A percentile compares a stretch with the other conserved stretches of the same genome.
Conservation (phyloP, 2,329 filamentous ascomycete species). For the Fusarium xyrophilum region DNA sequence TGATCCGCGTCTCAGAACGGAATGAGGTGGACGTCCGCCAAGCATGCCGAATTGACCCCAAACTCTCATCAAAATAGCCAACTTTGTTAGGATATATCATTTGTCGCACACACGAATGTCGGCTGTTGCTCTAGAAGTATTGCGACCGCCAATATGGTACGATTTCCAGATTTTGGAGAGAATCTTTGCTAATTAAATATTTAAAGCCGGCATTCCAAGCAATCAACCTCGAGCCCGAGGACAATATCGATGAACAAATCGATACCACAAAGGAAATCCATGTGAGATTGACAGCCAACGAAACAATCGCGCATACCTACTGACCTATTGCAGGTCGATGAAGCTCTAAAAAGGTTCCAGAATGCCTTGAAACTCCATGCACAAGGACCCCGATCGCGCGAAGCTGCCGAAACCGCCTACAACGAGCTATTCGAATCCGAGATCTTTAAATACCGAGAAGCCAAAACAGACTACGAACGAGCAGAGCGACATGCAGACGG, state of each 20-base stretch:
- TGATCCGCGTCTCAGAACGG: conserved; percentile 39
- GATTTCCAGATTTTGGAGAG: background rate
- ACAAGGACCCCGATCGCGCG: conserved; percentile 78
- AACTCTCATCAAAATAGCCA: conserved; percentile 11
- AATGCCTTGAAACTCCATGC: conserved; percentile 89
- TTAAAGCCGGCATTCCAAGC: conserved; percentile 75
- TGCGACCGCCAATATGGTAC: conserved; percentile 38
- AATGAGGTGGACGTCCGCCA: conserved; percentile 27
- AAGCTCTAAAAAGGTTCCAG: conserved; percentile 94
- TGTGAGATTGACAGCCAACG: conserved; percentile 45
- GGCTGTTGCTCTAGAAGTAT: conserved; percentile 13
- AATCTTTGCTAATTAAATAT: conserved; percentile 22
- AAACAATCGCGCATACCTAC: background rate
- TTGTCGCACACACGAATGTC: conserved; percentile 32
- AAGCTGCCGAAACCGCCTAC: conserved; percentile 82
- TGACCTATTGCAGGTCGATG: conserved; percentile 71
- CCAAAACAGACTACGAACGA: conserved; percentile 81
- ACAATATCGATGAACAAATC: conserved; percentile 86
- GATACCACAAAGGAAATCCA: conserved; percentile 96
- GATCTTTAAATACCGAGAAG: conserved; percentile 92
- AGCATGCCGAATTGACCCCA: conserved; percentile 24
- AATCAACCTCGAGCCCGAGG: conserved; percentile 93
- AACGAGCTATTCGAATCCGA: conserved; percentile 85
- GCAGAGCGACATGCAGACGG: conserved; percentile 64
- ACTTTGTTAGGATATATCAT: background rate